A percentile compares a stretch with the other conserved stretches of the same genome.
Conservation (phyloP, 2,329 filamentous ascomycete genomes). For the Cercospora janseana region DNA sequence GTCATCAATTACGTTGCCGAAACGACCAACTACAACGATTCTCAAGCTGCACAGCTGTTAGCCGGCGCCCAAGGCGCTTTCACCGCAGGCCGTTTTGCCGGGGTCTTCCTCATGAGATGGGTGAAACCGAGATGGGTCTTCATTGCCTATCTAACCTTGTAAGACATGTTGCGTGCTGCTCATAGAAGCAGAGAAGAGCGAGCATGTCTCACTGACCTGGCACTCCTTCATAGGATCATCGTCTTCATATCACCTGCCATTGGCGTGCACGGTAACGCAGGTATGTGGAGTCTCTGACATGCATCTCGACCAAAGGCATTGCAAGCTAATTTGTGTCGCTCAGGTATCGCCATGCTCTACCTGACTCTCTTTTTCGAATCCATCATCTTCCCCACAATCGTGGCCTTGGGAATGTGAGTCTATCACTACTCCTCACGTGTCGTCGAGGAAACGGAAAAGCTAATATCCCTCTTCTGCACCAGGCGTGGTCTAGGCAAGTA, state of each 20-base stretch:
- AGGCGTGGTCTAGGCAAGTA: conserved; percentile 68
- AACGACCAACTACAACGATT: conserved; percentile 55
- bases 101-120: conserved; percentile 64
- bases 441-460: no score
- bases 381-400: conserved; percentile 79
- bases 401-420: conserved; percentile 65
- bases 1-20: conserved; percentile 65
- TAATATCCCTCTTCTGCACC: neutral
- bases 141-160: conserved; percentile 61
- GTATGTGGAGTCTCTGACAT: conserved; percentile 22
- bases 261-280: conserved; percentile 48
- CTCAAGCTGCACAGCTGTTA: conserved; percentile 64
- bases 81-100: conserved; percentile 68
- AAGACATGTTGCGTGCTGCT: neutral
- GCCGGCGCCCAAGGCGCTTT: conserved; percentile 73
- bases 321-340: conserved; percentile 46
- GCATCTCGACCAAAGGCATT: neutral
- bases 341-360: conserved; percentile 60
- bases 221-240: conserved; percentile 48
- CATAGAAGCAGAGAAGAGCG: neutral
- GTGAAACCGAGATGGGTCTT: conserved; percentile 68
- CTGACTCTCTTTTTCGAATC: conserved; percentile 75
- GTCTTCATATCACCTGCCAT: conserved; percentile 58
- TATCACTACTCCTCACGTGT: no score
- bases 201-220: no score